phyloP scores from a whole-genome alignment of 176 grass and related monocot genomes.

The Thalia dealbata region DNA sequence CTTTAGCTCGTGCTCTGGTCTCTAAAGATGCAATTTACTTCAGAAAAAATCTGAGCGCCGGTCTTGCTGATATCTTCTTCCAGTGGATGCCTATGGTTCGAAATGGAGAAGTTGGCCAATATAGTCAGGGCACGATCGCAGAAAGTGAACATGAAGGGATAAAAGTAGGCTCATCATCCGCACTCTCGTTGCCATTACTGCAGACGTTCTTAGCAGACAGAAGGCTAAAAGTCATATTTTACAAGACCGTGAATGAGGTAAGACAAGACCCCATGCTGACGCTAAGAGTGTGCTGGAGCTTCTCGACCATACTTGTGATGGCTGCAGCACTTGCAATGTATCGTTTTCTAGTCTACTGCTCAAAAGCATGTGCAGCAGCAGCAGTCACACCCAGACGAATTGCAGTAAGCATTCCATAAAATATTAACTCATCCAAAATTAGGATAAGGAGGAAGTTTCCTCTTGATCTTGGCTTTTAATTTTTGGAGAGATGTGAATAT shows the following conservation, averaged over 20 bases:
- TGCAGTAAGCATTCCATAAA: not conserved
- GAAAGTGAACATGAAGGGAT: not conserved
- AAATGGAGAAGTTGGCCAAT: slow-evolving; percentile 3
- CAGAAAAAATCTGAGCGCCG: slow-evolving; percentile 30
- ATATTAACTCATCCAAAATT: too few species aligned
- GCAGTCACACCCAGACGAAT: slow-evolving; percentile 2
- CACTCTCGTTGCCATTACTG: slow-evolving; percentile 9
- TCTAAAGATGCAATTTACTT: slow-evolving; percentile 40
- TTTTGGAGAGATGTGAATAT: not conserved
- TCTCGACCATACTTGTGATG: slow-evolving; percentile 5
- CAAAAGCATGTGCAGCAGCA: slow-evolving; percentile 14
- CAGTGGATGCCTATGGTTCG: slow-evolving; percentile 38
- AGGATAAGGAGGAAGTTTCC: not conserved
- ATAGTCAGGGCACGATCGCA: not conserved
- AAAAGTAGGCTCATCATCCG: slow-evolving; percentile 3
- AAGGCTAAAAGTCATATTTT: slow-evolving; percentile 50
- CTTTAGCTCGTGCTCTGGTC: slow-evolving; percentile 38
- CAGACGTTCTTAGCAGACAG: slow-evolving; percentile 31
- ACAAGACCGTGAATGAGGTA: slow-evolving; percentile 43
- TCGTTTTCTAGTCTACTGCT: slow-evolving; percentile 36
- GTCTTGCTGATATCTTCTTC: slow-evolving; percentile 34
- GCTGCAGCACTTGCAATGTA: slow-evolving; percentile 28
- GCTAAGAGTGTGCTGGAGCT: slow-evolving; percentile 34
- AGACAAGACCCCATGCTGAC: slow-evolving; percentile 34
- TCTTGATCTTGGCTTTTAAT: not conserved